phyloP scores from a whole-genome alignment of 768 basidiomycete genomes.

The Mycena maculata region DNA sequence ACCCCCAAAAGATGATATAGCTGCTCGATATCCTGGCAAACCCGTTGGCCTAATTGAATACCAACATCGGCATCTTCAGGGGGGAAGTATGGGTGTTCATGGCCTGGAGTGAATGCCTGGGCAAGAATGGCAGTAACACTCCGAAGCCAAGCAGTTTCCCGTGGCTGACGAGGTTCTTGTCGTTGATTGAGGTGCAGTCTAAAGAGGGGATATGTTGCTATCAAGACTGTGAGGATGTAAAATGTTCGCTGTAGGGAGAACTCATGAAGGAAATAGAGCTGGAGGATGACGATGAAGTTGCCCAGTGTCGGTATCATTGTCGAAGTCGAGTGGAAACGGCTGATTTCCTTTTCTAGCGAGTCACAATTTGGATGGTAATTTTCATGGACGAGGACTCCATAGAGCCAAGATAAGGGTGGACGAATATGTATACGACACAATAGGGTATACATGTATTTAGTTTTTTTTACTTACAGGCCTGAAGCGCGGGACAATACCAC shows the following conservation, averaged over 20 bases:
- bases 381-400: not conserved
- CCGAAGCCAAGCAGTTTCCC: constrained; percentile 28
- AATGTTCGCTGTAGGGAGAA: constrained; percentile 23
- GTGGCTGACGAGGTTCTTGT: constrained; percentile 11
- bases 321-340: not conserved
- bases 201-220: constrained; percentile 25
- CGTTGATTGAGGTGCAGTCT: constrained; percentile 26
- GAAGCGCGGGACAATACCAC: too few species aligned
- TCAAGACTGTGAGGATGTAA: constrained; percentile 22
- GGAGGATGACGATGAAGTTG: constrained; percentile 19
- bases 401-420: too few species aligned
- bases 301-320: constrained; percentile 21
- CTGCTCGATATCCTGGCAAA: not conserved
- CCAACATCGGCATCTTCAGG: not conserved
- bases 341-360: constrained; percentile 1
- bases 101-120: not conserved
- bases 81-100: constrained; percentile 20
- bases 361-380: not conserved
- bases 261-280: constrained; percentile 9
- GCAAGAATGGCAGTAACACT: constrained; percentile 5
- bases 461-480: too few species aligned
- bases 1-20: constrained; percentile 1
- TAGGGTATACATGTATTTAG: too few species aligned
- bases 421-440: too few species aligned
- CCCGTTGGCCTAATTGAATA: not conserved